A percentile compares a stretch with the other conserved stretches of the same genome.
These are phyloP conservation scores for Kwoniella dejecticola DNA, from an alignment of 768 basidiomycete species.

Conservation along the genomic window DNA sequence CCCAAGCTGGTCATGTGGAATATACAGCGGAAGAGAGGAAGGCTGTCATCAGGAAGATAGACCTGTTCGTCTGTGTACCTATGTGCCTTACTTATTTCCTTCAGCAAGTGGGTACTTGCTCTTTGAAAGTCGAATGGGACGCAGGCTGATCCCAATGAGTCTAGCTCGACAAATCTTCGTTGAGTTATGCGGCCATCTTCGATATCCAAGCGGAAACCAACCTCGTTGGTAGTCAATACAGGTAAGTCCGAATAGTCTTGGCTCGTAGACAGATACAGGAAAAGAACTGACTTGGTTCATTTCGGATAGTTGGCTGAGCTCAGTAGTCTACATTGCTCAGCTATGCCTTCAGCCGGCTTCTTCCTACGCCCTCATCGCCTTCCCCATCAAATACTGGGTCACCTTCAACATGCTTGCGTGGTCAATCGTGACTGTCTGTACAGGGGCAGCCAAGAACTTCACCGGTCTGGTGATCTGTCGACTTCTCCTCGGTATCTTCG, in stretches of 20 bases:
- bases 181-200: slow-evolving; percentile 62
- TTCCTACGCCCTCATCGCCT: slow-evolving; percentile 40
- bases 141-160: background rate
- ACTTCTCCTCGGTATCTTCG: slow-evolving; percentile 54
- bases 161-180: slow-evolving; percentile 57
- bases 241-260: slow-evolving; percentile 50
- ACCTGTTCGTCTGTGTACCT: slow-evolving; percentile 31
- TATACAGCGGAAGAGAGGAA: slow-evolving; percentile 32
- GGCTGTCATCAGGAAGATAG: slow-evolving; percentile 39
- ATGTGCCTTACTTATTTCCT: slow-evolving; percentile 37
- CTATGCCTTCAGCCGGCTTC: slow-evolving; percentile 40
- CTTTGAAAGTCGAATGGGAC: too few species aligned
- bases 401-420: slow-evolving; percentile 44
- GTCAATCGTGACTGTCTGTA: slow-evolving; percentile 37
- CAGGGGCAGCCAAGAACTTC: slow-evolving; percentile 38
- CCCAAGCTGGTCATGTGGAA: slow-evolving; percentile 24
- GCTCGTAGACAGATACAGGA: background rate
- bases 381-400: slow-evolving; percentile 47
- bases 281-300: background rate
- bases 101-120: slow-evolving; percentile 23
- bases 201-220: slow-evolving; percentile 54
- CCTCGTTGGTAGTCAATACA: slow-evolving; percentile 58
- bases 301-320: background rate
- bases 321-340: slow-evolving; percentile 37
- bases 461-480: slow-evolving; percentile 35